A percentile compares a stretch with the other conserved stretches of the same genome.
Conservation (phyloP, 176 grass and related monocot genomes). For the barley (Hordeum vulgare) region MorexV3_pseudomolecules_assembly NC_058520.1:399468882-399469381, state of each 20-base stretch:
- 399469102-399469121: slow-evolving; percentile 70
- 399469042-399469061: slow-evolving; percentile 92
- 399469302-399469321: not conserved
- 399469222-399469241: not conserved
- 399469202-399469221: not conserved
- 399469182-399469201: not conserved
- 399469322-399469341: not conserved
- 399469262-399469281: not conserved
- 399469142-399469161: slow-evolving; percentile 13
- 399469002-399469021: slow-evolving; percentile 31
- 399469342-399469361: not conserved
- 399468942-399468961: slow-evolving; percentile 77
- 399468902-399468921: slow-evolving; percentile 31
- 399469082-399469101: slow-evolving; percentile 65
- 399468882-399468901: slow-evolving; percentile 2
- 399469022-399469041: slow-evolving; percentile 54
- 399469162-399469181: not conserved
- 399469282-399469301: not conserved
- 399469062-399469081: slow-evolving; percentile 90
- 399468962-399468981: slow-evolving; percentile 66
- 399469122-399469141: slow-evolving; percentile 60
- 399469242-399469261: not conserved
- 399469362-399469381: not conserved
- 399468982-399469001: slow-evolving; percentile 35
- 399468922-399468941: slow-evolving; percentile 39